These are phyloP conservation scores for Medicago truncatula DNA, from an alignment of 306 rosid genomes.

Conservation along the genomic window MtrunA17r5.0-ANR NC_053043.1:9683501-9684000, in stretches of 20 bases:
- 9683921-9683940: conserved; percentile 89
- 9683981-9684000: conserved; percentile 94
- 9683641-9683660: conserved; percentile 77
- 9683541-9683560: conserved; percentile 90
- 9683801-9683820: conserved; percentile 90
- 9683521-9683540: conserved; percentile 94
- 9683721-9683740: conserved; percentile 93
- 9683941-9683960: conserved; percentile 86
- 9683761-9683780: conserved; percentile 79
- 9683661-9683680: conserved; percentile 81
- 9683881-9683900: conserved; percentile 90
- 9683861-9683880: conserved; percentile 92
- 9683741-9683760: conserved; percentile 84
- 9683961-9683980: conserved; percentile 96
- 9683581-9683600: conserved; percentile 83
- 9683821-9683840: conserved; percentile 95
- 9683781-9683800: conserved; percentile 90
- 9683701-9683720: conserved; percentile 74
- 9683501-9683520: conserved; percentile 81
- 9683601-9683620: conserved; percentile 72
- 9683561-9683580: conserved; percentile 75
- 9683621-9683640: conserved; percentile 82
- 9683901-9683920: conserved; percentile 94
- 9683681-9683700: conserved; percentile 75
- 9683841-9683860: conserved; percentile 93